Base-by-base conservation (phyloP, 768 basidiomycete genomes). In the Mycena albidolilacea region DNA sequence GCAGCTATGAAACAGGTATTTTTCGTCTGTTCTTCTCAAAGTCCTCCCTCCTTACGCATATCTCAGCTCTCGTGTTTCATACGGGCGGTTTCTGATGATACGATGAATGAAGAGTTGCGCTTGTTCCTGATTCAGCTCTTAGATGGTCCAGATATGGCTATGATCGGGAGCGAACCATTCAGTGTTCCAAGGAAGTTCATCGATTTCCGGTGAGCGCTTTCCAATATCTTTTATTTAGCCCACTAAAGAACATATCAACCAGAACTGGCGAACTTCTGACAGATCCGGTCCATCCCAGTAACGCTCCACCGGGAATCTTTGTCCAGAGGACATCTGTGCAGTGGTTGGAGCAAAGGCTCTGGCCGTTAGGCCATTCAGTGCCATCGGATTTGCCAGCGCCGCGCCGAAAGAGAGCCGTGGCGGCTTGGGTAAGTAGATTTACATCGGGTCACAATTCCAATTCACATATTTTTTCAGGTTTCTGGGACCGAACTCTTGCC, bases 211-310 rank as follows among this genome's bases (percentile, higher is more conserved):
- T 76, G 61, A 50, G 76, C 17, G 35, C 21, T 15, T 30, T 43
- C 41, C 41, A 14, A 11, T 8, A n/a, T n/a, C n/a, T 44, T 30
- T 37, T 19, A 35, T 57, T 60, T 41, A 14, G 21, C 44, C 19
- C 2, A 41, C 57, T 5, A 4, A 35, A 12, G 21, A 12, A 14
- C 9, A 21, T 39, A 14, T 17, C 6, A 39, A 58, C 15, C 50
- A 79, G 78, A 50, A 77, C 77, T 37, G 78, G 77, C 4, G 75
- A 79, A 21, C 39, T 79, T 19, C 63, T 79, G 9, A 21, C n/a
- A 0, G 52, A 72, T 15, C 78, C 77, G 0, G 64, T 75, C 21
- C 52, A n/a, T 48, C 76, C 75, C 12, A 55, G 41, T 15, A 67
- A 72, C 48, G 75, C 75, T 9, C 76, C 74, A 10, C 9, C 17